These are phyloP conservation scores for Rhodotorula graminis DNA, from an alignment of 768 basidiomycete genomes.

Conservation along the genomic window DNA sequence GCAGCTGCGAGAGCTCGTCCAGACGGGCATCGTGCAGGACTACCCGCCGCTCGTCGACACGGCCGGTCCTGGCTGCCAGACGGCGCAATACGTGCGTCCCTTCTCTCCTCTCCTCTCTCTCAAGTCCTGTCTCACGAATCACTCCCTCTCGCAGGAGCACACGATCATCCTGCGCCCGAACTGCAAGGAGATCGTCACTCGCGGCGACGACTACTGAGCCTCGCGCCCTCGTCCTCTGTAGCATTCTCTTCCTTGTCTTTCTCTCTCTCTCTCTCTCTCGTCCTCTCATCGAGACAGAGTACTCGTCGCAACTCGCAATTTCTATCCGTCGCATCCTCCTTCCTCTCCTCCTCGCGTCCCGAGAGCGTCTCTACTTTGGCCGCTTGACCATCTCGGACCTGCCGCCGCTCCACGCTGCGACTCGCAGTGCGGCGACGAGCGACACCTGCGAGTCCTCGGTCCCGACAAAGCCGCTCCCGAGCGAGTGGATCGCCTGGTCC, in stretches of 20 bases:
- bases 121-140: neutral
- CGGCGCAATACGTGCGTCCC: constrained; percentile 62
- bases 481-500: constrained; percentile 15
- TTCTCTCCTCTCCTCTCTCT: neutral
- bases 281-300: no score
- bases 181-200: constrained; percentile 52
- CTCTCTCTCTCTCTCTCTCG: no score
- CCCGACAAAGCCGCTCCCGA: constrained; percentile 13
- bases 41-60: constrained; percentile 80
- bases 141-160: constrained; percentile 47
- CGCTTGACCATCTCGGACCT: neutral
- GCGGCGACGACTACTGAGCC: constrained; percentile 51
- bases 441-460: constrained; percentile 20
- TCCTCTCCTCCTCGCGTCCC: no score
- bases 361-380: neutral
- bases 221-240: neutral
- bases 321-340: neutral
- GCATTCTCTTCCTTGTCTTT: neutral
- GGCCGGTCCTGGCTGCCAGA: constrained; percentile 64
- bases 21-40: constrained; percentile 78
- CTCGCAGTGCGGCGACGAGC: constrained; percentile 13
- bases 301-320: no score
- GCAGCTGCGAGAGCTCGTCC: constrained; percentile 82
- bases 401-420: constrained; percentile 18
- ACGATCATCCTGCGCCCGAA: constrained; percentile 52